phyloP scores from a whole-genome alignment of 2,329 filamentous ascomycete species.

The Claviceps purpurea region DNA sequence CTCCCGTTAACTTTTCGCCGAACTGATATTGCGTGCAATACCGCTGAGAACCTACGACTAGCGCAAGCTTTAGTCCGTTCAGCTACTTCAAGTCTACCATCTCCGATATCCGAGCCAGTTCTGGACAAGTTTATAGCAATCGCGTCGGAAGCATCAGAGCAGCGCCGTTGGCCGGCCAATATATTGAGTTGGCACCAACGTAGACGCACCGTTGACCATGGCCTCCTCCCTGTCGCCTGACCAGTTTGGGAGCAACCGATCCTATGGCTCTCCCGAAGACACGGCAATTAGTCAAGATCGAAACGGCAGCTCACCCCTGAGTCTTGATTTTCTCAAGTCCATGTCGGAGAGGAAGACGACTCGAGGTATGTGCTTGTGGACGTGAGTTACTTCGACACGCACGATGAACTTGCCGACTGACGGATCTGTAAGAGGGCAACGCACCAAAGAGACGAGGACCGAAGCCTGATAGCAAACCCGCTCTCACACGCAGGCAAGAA shows the following conservation, averaged over 20 bases:
- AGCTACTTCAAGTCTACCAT: not conserved
- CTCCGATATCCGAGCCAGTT: not conserved
- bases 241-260: constrained; percentile 16
- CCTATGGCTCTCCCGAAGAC: constrained; percentile 13
- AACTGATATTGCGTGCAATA: not conserved
- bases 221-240: constrained; percentile 32
- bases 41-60: not conserved
- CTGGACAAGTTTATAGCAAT: not conserved
- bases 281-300: constrained; percentile 22
- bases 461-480: constrained; percentile 92
- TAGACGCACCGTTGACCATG: not conserved
- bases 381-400: no score
- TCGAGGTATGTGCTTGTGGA: constrained; percentile 39
- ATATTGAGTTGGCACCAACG: not conserved
- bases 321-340: constrained; percentile 51
- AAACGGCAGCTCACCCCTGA: constrained; percentile 30
- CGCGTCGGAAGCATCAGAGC: no score
- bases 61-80: not conserved
- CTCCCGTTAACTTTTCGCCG: no score
- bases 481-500: constrained; percentile 81
- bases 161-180: not conserved
- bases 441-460: constrained; percentile 81
- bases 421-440: constrained; percentile 52
- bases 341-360: constrained; percentile 62
- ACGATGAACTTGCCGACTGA: constrained; percentile 4